Evolutionary conservation across 805 yeast species (phyloP), one percentile per base, ranked within the genome.

Genomic region (Saccharomycopsis capsularis): DNA sequence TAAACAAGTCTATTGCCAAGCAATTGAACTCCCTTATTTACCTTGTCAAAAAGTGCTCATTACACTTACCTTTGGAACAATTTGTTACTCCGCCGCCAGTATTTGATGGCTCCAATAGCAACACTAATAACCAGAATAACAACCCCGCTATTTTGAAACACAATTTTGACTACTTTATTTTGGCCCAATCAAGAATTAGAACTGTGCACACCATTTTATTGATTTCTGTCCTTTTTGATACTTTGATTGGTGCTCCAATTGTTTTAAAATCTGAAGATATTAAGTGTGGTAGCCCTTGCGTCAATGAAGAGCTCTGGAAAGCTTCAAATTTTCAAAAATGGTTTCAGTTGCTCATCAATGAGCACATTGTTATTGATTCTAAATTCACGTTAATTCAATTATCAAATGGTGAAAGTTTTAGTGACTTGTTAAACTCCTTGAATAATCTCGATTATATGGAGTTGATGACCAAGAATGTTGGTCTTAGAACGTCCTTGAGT

Each of bases 11-110:
- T 45, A 88, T 90, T 47, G 78, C 85, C 11, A 75, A 90, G 29
- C 95, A 87, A 60, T 76, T 89, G 38, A 82, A 81, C 63, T 91
- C 95, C 0, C 73, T 89, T 57, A 80, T 85, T 54, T 82, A 88
- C 19, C 67, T 90, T 60, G 82, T 90, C 67, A 16, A 85, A 82
- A 57, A 71, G 85, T 0, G 82, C 90, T 0, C 84, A 19, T 72
- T 85, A 57, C 83, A 81, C 57, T 63, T 73, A 41, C 77, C 83
- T n/a, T 72, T 82, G 46, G 79, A 78, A 55, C 62, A 64, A 44
- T 60, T 70, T 32, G 54, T 69, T 44, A 65, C 63, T 6, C 71
- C 70, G 23, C 71, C 71, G 25, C 68, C 69, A 27, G 66, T 67
- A 38, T 62, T 65, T 42, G 68, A 67, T 46, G 40, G 65, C 73